Evolutionary conservation across 257 asterid species (phyloP).

Genomic region (Lycium ferocissimum): DNA sequence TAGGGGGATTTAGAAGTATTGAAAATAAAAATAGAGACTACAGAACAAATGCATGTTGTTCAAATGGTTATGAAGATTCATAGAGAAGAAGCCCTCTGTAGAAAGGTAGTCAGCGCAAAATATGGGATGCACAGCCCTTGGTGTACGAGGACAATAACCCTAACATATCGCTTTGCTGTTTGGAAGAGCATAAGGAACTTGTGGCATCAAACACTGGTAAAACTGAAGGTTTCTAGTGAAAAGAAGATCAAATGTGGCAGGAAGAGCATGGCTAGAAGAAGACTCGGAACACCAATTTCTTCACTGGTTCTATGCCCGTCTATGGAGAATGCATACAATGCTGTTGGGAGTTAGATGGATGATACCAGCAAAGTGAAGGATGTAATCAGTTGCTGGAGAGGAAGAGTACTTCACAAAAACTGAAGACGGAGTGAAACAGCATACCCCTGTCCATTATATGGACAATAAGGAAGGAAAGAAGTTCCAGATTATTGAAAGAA

Average conservation of each 20-base stretch:
- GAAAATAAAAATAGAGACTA: background rate
- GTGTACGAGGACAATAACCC: background rate
- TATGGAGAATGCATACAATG: background rate
- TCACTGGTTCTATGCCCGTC: background rate
- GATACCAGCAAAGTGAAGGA: background rate
- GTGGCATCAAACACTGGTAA: background rate
- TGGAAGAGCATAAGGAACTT: slow-evolving; percentile 14
- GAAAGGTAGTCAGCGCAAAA: background rate
- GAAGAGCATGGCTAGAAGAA: background rate
- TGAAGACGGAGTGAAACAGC: background rate
- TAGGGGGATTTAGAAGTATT: background rate
- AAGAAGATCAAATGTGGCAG: background rate
- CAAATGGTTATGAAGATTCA: background rate
- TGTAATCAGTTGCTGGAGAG: slow-evolving; percentile 13
- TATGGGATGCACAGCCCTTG: background rate
- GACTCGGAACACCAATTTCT: background rate
- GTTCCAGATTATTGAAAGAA: background rate
- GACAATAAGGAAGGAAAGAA: slow-evolving; percentile 1
- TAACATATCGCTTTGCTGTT: background rate
- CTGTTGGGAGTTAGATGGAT: background rate
- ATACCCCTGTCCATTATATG: slow-evolving; percentile 9
- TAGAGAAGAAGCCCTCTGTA: background rate
- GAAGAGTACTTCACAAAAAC: background rate
- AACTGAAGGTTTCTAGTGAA: background rate
- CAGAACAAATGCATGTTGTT: background rate